Base-by-base conservation (phyloP, 352 stramenopile genomes). In the Paralagenidium karlingii region DNA sequence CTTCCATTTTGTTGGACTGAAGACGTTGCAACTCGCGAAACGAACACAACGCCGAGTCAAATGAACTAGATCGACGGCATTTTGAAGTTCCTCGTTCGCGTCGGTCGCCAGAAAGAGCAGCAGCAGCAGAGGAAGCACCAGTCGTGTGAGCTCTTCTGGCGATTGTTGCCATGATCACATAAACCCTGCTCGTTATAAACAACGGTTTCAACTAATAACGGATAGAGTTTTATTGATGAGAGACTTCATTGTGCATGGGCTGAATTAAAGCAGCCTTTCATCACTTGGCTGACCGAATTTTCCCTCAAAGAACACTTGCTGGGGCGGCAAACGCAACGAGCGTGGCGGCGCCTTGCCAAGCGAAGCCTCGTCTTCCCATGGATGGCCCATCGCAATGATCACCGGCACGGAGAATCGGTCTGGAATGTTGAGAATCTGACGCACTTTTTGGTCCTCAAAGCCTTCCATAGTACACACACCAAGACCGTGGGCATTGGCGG, bases 21-120 rank as follows among this genome's bases (percentile, higher is more conserved):
- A 86, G 47, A 7, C 77, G 71, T 49, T 91, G 77, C 43, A 71
- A 63, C 49, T 91, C 77, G 38, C 83, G 66, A 53, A 91, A 91
- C 38, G 77, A 82, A 36, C n/a, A n/a, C n/a, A n/a, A n/a, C n/a
- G n/a, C n/a, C n/a, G n/a, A n/a, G n/a, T n/a, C n/a, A n/a, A n/a
- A n/a, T n/a, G n/a, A n/a, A n/a, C n/a, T n/a, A n/a, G n/a, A n/a
- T n/a, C n/a, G n/a, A n/a, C n/a, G n/a, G n/a, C n/a, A n/a, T n/a
- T n/a, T n/a, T n/a, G n/a, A n/a, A n/a, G n/a, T n/a, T n/a, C n/a
- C n/a, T n/a, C n/a, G n/a, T n/a, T n/a, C n/a, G n/a, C n/a, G n/a
- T n/a, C n/a, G n/a, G n/a, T n/a, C n/a, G n/a, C n/a, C n/a, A n/a
- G n/a, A n/a, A n/a, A n/a, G n/a, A n/a, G n/a, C n/a, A n/a, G n/a